Conservation (phyloP, 352 stramenopile genomes). For the Blastocystis sp. region DNA sequence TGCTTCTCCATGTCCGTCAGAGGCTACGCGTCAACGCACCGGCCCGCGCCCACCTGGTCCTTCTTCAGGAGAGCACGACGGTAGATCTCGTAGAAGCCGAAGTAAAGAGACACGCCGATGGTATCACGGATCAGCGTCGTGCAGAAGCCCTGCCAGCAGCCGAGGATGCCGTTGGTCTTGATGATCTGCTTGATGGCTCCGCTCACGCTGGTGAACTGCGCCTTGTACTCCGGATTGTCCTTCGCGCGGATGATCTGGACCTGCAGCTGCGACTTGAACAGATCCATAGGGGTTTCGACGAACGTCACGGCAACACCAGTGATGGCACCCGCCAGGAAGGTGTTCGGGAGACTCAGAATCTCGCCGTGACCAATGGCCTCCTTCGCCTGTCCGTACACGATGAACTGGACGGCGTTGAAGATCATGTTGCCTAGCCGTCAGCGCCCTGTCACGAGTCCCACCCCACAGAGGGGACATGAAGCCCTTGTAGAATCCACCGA, state of each 20-base stretch:
- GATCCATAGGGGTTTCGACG: slow-evolving; percentile 67
- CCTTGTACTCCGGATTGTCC: slow-evolving; percentile 69
- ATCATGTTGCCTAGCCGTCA: slow-evolving; percentile 56
- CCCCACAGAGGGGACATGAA: slow-evolving; percentile 67
- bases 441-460: neutral
- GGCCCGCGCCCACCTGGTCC: neutral
- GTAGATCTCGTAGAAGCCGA: slow-evolving; percentile 65
- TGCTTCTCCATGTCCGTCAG: slow-evolving; percentile 66
- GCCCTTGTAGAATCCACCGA: slow-evolving; percentile 67
- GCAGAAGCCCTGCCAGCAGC: slow-evolving; percentile 64
- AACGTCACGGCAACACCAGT: slow-evolving; percentile 66
- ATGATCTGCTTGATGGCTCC: slow-evolving; percentile 67
- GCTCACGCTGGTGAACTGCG: slow-evolving; percentile 57
- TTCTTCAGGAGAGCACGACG: slow-evolving; percentile 66
- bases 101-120: slow-evolving; percentile 69
- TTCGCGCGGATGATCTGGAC: slow-evolving; percentile 68
- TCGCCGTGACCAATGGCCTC: slow-evolving; percentile 65
- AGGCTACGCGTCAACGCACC: neutral
- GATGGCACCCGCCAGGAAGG: slow-evolving; percentile 64
- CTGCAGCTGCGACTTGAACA: slow-evolving; percentile 69
- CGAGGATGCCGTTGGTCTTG: slow-evolving; percentile 63
- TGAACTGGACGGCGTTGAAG: slow-evolving; percentile 69
- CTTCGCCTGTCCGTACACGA: slow-evolving; percentile 67
- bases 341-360: slow-evolving; percentile 58
- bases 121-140: slow-evolving; percentile 66